Base-by-base conservation (phyloP, 345 rosid species). In the Draba incana region DNA sequence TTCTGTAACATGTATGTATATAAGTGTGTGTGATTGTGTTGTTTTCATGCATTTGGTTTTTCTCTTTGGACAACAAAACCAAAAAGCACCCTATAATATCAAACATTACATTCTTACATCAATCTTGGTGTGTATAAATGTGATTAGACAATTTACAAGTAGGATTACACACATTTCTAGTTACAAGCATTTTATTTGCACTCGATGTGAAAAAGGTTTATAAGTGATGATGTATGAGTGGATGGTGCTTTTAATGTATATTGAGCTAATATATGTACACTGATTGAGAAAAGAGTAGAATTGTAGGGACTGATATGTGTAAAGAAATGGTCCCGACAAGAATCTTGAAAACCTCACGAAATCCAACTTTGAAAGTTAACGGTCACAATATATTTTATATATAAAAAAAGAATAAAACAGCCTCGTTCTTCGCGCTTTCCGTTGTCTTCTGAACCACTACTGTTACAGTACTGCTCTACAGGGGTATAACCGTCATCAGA, bases 351-450 rank as follows among this genome's bases (percentile, higher is more conserved):
- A 54, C 51, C 7, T 57, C 56, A 41, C 71, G 55, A 58, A 58
- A 65, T 58, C 71, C 68, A 59, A 59, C n/a, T 65, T 73, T 73
- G 72, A 74, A 66, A 74, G 62, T 66, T 52, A 66, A 66, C 77
- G 77, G 77, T 74, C 72, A 74, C 62, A 58, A 44, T 33, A 20
- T 3, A 33, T 6, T 33, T 33, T 33, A 3, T 62, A 16, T 5
- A 20, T 16, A 10, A 13, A 14, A 7, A 10, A 55, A 56, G 4
- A 35, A 31, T 30, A 54, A 43, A 65, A 35, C 41, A 66, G 42
- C 61, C 62, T 57, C 54, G 71, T 27, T 41, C 13, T 3, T 65
- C 58, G 45, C 64, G 76, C 51, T 64, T 16, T 39, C 64, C 59
- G 46, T 50, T 50, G 60, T 58, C 28, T 44, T 66, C 53, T 54